Base-by-base conservation (phyloP, 2,329 filamentous ascomycete genomes). In the Helminthosporium solani region DNA sequence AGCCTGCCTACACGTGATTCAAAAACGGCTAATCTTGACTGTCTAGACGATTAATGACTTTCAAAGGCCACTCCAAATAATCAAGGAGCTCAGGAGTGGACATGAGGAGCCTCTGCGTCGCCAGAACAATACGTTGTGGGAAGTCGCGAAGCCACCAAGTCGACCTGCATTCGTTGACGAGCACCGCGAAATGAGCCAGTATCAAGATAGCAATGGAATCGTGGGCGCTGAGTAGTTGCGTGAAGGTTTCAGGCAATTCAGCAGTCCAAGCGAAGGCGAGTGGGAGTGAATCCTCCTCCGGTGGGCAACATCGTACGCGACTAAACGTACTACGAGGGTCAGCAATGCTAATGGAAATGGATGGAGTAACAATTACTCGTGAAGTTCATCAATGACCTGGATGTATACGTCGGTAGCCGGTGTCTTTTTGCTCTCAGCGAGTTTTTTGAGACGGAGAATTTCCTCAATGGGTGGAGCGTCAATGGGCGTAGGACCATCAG, bases 61-160 rank as follows among this genome's bases (percentile, higher is more conserved):
- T 43, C 23, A 53, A 50, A 19, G 63, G 61, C 61, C 61, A 66
- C 15, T 60, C 56, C 9, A 67, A 38, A 58, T 63, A 67, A 14
- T 50, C 46, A 1, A 60, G 42, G 1, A 67, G 50, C 40, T 66
- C 63, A 5, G 63, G 61, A 9, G 52, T 60, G 18, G 48, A 46
- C 20, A 53, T 47, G 27, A 67, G 40, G 6, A 63, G 33, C 8
- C 58, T 50, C 36, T 60, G 53, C 9, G 56, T 52, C 3, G 60
- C 62, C 18, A 39, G 21, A 7, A 65, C 46, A 18, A 67, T 53
- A 44, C 60, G 56, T 31, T 57, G 44, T 3, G 64, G 64, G 62
- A 63, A 66, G n/a, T 60, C 57, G 2, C 43, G 46, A 2, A 58
- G 47, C 61, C 61, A 66, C 64, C 64, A 67, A 8, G 56, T 47